Evolutionary conservation across 2,329 filamentous ascomycete genomes (phyloP), one percentile per base, ranked within the genome.

Genomic region (Exophiala spinifera): DNA sequence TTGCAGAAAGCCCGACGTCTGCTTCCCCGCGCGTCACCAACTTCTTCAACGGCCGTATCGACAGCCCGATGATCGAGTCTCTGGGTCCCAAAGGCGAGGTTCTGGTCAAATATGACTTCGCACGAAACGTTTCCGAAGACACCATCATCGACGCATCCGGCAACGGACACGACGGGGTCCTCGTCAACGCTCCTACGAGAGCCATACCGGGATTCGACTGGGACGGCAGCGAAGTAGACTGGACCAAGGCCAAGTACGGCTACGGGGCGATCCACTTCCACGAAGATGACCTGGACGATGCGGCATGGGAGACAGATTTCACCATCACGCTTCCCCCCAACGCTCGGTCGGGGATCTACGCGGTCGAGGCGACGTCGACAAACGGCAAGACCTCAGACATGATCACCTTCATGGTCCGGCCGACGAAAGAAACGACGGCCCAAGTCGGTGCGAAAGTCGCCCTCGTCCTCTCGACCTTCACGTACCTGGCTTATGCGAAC

Each of bases 181-280:
- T 72, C 4, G 48, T 70, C 54, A 71, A 71, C 46, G 66, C 67
- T 5, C 69, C 69, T 4, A 67, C 67, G 15, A 59, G 69, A 13
- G 69, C 64, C 1, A 64, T 72, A 11, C 66, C 61, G 13, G 68
- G 69, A 8, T 53, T 68, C 40, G 62, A 71, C 56, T 72, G 66
- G 64, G 67, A 72, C 43, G 65, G 61, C 10, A 63, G 60, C 15
- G 62, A 68, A 33, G 49, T 55, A 2, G 65, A 67, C 52, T 72
- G 70, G 70, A 71, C 63, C n/a, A 57, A 64, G 15, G 68, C 69
- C 1, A 61, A 59, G 36, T 69, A 65, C 40, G 70, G 69, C 0
- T 71, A 69, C 42, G 69, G 70, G 5, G 69, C 70, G 1, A 72
- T 72, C 34, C 69, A 72, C 49, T 72, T 72, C 56, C 70, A 72